Conservation (phyloP, 129 eudicot genomes). For the Chrysanthemum seticuspe region DNA sequence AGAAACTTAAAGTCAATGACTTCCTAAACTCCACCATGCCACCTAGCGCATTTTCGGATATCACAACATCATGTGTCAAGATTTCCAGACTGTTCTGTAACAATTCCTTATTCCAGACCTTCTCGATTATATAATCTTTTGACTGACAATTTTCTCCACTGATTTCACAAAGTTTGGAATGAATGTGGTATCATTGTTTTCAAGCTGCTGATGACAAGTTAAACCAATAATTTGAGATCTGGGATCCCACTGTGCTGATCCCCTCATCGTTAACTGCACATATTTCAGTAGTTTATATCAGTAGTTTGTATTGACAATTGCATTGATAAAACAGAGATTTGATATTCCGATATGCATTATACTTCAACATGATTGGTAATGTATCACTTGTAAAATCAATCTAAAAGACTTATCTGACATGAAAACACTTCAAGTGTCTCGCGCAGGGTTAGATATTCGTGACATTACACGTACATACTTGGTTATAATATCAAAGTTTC, state of each 20-base stretch:
- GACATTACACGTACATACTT: too few species aligned
- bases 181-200: slow-evolving; percentile 22
- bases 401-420: too few species aligned
- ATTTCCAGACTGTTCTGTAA: slow-evolving; percentile 57
- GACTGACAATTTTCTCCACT: slow-evolving; percentile 45
- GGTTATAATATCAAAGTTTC: too few species aligned
- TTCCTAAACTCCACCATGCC: slow-evolving; percentile 98
- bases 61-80: slow-evolving; percentile 59
- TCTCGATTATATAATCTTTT: slow-evolving; percentile 59
- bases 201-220: slow-evolving; percentile 25
- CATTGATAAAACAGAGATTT: too few species aligned
- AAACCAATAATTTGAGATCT: slow-evolving; percentile 39
- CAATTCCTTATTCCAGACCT: slow-evolving; percentile 70
- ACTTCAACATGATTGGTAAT: too few species aligned
- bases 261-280: slow-evolving; percentile 26
- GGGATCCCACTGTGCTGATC: slow-evolving; percentile 42
- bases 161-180: slow-evolving; percentile 46
- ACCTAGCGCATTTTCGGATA: slow-evolving; percentile 88
- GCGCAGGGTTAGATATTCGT: too few species aligned
- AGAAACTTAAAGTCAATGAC: slow-evolving; percentile 79
- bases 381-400: too few species aligned
- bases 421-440: too few species aligned
- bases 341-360: too few species aligned
- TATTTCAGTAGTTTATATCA: slow-evolving; percentile 5
- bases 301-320: neutral